A percentile compares a stretch with the other conserved stretches of the same genome.
phyloP scores from a whole-genome alignment of 495 filamentous ascomycete species.

The Aspergillus sclerotioniger region DNA sequence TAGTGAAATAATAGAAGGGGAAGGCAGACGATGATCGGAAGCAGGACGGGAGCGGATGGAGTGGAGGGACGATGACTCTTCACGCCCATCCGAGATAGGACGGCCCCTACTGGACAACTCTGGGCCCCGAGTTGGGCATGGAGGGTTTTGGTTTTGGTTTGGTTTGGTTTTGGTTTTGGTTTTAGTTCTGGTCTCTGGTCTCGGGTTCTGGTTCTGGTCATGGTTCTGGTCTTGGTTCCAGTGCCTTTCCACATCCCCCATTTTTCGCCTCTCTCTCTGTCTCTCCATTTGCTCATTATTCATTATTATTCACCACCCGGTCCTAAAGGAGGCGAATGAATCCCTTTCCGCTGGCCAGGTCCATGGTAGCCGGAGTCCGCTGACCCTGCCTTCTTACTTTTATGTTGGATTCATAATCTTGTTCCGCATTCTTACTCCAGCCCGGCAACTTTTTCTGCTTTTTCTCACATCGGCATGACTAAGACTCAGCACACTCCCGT shows the following conservation, averaged over 20 bases:
- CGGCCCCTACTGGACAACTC: conserved; percentile 2
- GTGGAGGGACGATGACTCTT: conserved; percentile 17
- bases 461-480: neutral
- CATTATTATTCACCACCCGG: neutral
- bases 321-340: neutral
- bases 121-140: conserved; percentile 12
- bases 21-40: neutral
- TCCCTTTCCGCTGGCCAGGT: neutral
- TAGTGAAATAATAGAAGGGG: conserved; percentile 1
- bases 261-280: neutral
- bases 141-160: neutral
- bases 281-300: neutral
- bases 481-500: neutral
- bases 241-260: neutral
- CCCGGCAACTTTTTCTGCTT: neutral
- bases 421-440: neutral
- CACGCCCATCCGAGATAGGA: conserved; percentile 9
- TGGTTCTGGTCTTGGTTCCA: neutral
- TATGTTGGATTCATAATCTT: neutral
- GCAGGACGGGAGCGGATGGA: conserved; percentile 16
- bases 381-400: neutral
- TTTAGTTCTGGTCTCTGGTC: neutral
- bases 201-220: neutral
- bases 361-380: neutral
- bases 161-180: neutral